phyloP scores from a whole-genome alignment of 2,329 filamentous ascomycete genomes.

The Penicillium paneum region DNA sequence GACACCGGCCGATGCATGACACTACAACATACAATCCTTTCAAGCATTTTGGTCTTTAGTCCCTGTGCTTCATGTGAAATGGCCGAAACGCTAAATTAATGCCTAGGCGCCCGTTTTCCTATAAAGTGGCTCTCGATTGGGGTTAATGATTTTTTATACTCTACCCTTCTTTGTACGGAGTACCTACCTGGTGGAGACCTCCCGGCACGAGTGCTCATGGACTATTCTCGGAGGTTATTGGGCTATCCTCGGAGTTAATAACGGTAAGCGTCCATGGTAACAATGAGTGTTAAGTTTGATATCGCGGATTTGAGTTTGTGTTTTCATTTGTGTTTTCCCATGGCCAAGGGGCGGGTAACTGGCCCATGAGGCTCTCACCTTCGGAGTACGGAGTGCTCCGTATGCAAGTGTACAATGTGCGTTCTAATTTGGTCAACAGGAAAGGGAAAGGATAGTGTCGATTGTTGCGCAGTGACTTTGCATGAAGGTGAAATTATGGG shows the following conservation, averaged over 20 bases:
- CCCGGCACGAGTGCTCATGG: background rate
- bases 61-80: slow-evolving; percentile 8
- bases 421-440: background rate
- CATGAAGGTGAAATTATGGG: slow-evolving; percentile 8
- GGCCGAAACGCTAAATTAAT: background rate
- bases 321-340: background rate
- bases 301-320: background rate
- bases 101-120: background rate
- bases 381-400: background rate
- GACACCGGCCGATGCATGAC: slow-evolving; percentile 3
- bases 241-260: background rate
- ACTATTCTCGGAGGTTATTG: background rate
- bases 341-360: slow-evolving; percentile 7
- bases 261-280: background rate
- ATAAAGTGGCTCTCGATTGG: background rate
- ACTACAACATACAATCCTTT: background rate
- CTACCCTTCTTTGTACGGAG: background rate
- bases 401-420: background rate
- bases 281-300: background rate
- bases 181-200: background rate
- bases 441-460: background rate
- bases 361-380: slow-evolving; percentile 16
- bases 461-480: slow-evolving; percentile 16
- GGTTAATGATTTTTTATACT: background rate
- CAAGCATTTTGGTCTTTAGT: background rate